Conservation (phyloP, 116 monocot genomes). For the Zostera marina region DNA sequence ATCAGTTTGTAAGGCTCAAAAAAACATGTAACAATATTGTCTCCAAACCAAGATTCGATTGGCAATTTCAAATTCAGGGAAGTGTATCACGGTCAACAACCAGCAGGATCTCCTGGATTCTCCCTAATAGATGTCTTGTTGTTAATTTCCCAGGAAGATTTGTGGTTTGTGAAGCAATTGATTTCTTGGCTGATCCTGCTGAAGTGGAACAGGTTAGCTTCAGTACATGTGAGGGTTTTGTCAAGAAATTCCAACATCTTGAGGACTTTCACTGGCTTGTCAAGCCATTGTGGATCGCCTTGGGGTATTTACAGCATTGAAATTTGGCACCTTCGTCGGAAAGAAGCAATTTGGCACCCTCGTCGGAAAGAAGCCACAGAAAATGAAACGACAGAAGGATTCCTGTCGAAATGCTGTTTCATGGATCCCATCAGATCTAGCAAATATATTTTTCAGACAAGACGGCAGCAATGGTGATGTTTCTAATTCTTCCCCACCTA, state of each 20-base stretch:
- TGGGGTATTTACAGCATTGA: constrained; percentile 57
- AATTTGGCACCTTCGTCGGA: constrained; percentile 33
- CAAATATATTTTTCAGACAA: constrained; percentile 24
- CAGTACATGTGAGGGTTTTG: constrained; percentile 42
- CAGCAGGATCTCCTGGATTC: constrained; percentile 39
- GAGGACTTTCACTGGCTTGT: constrained; percentile 93
- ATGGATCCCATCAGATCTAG: constrained; percentile 22
- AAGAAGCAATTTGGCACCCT: constrained; percentile 31
- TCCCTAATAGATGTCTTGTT: constrained; percentile 71
- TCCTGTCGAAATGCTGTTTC: constrained; percentile 8
- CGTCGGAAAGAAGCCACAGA: constrained; percentile 12
- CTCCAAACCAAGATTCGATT: constrained; percentile 41
- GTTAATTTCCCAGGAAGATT: constrained; percentile 65
- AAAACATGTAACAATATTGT: constrained; percentile 6
- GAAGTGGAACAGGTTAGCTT: constrained; percentile 73
- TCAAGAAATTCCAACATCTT: constrained; percentile 74
- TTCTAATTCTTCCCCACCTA: not conserved
- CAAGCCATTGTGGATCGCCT: constrained; percentile 57
- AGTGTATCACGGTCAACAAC: constrained; percentile 19
- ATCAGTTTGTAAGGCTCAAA: constrained; percentile 65
- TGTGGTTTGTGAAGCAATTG: constrained; percentile 23
- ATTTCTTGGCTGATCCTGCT: constrained; percentile 45
- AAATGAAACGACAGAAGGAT: constrained; percentile 7
- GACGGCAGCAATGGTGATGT: not conserved
- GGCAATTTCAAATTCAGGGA: constrained; percentile 36